These are phyloP conservation scores for Fusarium sp. DNA, from an alignment of 2,329 filamentous ascomycete species.

Conservation along the genomic window DNA sequence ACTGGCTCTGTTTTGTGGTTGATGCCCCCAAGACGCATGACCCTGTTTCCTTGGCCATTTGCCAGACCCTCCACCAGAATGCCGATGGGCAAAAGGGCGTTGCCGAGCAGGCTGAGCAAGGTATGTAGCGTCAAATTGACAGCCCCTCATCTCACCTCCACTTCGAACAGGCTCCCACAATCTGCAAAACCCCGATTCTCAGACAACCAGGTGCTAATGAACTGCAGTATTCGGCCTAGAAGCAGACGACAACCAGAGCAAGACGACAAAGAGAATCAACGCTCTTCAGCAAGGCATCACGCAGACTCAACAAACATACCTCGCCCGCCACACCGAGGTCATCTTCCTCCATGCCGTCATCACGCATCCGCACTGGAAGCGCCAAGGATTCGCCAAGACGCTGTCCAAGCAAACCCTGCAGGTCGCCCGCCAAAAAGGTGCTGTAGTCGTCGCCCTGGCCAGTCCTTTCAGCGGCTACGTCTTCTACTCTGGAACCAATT, in stretches of 20 bases:
- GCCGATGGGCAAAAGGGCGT: constrained; percentile 25
- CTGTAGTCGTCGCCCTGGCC: constrained; percentile 27
- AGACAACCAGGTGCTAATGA: background rate
- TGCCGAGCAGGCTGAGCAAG: constrained; percentile 26
- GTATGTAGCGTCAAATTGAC: constrained; percentile 9
- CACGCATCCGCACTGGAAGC: constrained; percentile 40
- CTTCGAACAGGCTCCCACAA: background rate
- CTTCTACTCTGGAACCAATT: constrained; percentile 39
- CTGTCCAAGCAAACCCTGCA: constrained; percentile 36
- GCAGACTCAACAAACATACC: constrained; percentile 38
- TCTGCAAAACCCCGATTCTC: background rate
- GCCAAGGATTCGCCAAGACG: constrained; percentile 39
- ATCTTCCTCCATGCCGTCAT: constrained; percentile 43
- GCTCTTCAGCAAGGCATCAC: constrained; percentile 35
- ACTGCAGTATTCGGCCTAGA: constrained; percentile 21
- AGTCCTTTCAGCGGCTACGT: constrained; percentile 41
- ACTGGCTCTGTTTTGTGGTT: constrained; percentile 31
- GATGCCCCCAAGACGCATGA: constrained; percentile 37
- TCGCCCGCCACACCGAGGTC: constrained; percentile 27
- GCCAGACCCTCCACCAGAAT: constrained; percentile 29
- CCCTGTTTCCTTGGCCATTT: constrained; percentile 26
- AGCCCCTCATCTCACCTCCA: constrained; percentile 3
- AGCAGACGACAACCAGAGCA: constrained; percentile 13
- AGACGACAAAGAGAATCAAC: constrained; percentile 31
- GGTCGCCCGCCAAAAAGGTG: constrained; percentile 30